phyloP scores from a whole-genome alignment of 1,139 yeast species.

The Sporopachydermia cereana region DNA sequence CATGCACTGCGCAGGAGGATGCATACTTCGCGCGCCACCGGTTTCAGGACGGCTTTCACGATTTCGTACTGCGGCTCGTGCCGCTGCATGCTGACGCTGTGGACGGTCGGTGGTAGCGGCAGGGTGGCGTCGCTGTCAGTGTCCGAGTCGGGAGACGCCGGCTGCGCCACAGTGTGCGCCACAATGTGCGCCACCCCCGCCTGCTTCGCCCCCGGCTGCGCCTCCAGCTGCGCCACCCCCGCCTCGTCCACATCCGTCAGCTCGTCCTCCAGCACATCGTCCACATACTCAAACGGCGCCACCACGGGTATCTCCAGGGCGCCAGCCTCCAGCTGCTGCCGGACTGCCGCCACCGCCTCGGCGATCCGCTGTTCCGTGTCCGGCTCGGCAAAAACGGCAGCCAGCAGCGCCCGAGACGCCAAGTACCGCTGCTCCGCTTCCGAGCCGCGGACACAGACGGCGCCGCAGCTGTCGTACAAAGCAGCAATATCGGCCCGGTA shows the following conservation, averaged over 20 bases:
- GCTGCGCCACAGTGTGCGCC: not conserved
- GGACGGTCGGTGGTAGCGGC: not conserved
- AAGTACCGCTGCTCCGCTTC: not conserved
- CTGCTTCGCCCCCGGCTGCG: not conserved
- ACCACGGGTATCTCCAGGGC: not conserved
- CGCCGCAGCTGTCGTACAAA: not conserved
- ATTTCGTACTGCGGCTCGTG: not conserved
- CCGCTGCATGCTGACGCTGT: not conserved
- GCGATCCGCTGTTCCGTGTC: not conserved
- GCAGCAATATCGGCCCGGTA: not conserved
- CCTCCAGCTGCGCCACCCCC: too few relatives aligned
- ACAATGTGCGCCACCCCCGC: not conserved
- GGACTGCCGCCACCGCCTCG: not conserved
- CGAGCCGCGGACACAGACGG: not conserved
- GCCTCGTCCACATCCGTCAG: constrained; percentile 6
- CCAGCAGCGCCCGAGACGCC: not conserved
- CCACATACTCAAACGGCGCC: constrained; percentile 10
- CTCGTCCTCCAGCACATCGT: constrained; percentile 13
- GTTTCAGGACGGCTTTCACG: not conserved
- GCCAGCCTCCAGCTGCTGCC: constrained; percentile 2
- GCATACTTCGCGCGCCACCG: not conserved
- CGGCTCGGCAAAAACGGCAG: not conserved
- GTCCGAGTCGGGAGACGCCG: not conserved
- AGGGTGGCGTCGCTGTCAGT: not conserved
- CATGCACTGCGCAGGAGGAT: not conserved